Evolutionary conservation across 352 stramenopile genomes (phyloP).

Genomic region (Pythium inflatum): DNA sequence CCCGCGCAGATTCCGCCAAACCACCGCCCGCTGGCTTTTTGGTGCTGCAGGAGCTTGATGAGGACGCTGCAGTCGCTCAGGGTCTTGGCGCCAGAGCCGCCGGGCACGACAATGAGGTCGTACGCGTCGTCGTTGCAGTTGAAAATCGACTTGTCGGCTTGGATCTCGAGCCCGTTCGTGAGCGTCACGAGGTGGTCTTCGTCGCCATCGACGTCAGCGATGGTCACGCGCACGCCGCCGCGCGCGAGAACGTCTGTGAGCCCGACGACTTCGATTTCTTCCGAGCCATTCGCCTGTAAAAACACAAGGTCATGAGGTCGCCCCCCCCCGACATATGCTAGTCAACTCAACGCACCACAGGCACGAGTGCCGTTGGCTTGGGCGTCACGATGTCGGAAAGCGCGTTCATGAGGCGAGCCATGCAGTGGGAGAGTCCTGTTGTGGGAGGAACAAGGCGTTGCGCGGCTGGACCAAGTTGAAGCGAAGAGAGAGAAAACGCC

Average conservation of each 20-base stretch:
- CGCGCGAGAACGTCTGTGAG: slow-evolving; percentile 57
- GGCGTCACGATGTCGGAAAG: slow-evolving; percentile 64
- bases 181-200: slow-evolving; percentile 63
- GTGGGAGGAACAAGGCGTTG: background rate
- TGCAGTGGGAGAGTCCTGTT: slow-evolving; percentile 21
- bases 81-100: slow-evolving; percentile 52
- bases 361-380: slow-evolving; percentile 65
- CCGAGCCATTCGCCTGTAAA: slow-evolving; percentile 49
- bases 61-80: slow-evolving; percentile 51
- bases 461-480: background rate
- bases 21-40: slow-evolving; percentile 53
- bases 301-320: background rate
- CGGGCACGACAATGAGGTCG: slow-evolving; percentile 70
- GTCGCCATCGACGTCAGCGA: slow-evolving; percentile 55
- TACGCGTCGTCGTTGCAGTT: slow-evolving; percentile 61
- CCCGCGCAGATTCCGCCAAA: slow-evolving; percentile 63
- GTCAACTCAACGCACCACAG: slow-evolving; percentile 48
- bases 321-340: no score
- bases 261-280: slow-evolving; percentile 70
- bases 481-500: background rate
- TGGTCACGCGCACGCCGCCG: slow-evolving; percentile 65
- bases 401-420: slow-evolving; percentile 53
- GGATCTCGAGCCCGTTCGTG: slow-evolving; percentile 52
- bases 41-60: slow-evolving; percentile 50
- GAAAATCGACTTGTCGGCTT: slow-evolving; percentile 68